Conservation (phyloP, 768 basidiomycete species). For the Amanita pseudoporphyria region DNA sequence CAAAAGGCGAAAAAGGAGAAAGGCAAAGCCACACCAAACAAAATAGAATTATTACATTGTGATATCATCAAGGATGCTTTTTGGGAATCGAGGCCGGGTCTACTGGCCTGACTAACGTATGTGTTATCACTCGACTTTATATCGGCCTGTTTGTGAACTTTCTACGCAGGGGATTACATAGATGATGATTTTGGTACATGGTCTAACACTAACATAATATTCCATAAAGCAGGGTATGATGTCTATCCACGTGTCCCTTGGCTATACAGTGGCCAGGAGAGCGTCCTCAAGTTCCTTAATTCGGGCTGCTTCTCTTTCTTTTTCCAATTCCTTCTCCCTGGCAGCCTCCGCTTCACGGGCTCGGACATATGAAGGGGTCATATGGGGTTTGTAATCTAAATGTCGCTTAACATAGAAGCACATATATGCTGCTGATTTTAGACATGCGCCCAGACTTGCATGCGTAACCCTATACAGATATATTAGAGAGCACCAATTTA, state of each 20-base stretch:
- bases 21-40: conserved; percentile 19
- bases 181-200: neutral
- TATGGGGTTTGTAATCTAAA: conserved; percentile 71
- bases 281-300: conserved; percentile 62
- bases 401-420: conserved; percentile 91
- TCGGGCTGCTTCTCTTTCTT: conserved; percentile 38
- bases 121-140: neutral
- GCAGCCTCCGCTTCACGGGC: conserved; percentile 59
- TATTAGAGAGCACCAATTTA: conserved; percentile 1
- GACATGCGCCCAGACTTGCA: conserved; percentile 56
- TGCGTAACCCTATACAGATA: conserved; percentile 47
- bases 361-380: conserved; percentile 57
- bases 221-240: neutral
- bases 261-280: conserved; percentile 39
- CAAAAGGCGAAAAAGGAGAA: conserved; percentile 8
- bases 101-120: conserved; percentile 32
- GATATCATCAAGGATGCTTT: conserved; percentile 80
- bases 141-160: neutral
- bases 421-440: conserved; percentile 82
- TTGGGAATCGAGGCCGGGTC: conserved; percentile 54
- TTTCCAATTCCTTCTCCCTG: conserved; percentile 47
- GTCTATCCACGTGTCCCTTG: neutral
- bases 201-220: neutral
- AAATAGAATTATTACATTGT: conserved; percentile 58
- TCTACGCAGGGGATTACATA: neutral